These are phyloP conservation scores for Triangularia setosa DNA, from an alignment of 2,329 filamentous ascomycete genomes.

Conservation along the genomic window DNA sequence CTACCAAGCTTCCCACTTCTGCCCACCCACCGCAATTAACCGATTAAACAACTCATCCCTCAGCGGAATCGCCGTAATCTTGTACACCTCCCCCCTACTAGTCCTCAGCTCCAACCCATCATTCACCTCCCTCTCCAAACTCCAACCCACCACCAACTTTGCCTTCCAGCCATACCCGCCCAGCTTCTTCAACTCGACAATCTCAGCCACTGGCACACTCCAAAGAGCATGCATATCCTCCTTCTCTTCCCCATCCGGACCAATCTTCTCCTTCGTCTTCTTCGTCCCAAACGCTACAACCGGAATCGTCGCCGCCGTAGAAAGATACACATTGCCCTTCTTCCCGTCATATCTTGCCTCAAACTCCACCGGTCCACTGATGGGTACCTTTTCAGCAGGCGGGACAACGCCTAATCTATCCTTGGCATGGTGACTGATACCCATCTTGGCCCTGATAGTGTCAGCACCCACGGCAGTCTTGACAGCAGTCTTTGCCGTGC, in stretches of 20 bases:
- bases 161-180: slow-evolving; percentile 83
- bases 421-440: slow-evolving; percentile 55
- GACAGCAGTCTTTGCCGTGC: slow-evolving; percentile 67
- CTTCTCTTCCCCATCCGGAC: slow-evolving; percentile 47
- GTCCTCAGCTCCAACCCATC: slow-evolving; percentile 69
- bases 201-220: slow-evolving; percentile 66
- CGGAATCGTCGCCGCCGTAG: slow-evolving; percentile 61
- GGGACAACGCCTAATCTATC: slow-evolving; percentile 69
- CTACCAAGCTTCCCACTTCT: slow-evolving; percentile 80
- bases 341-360: slow-evolving; percentile 65
- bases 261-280: slow-evolving; percentile 52
- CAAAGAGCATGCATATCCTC: slow-evolving; percentile 59
- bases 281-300: slow-evolving; percentile 63
- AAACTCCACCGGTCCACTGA: slow-evolving; percentile 71
- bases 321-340: slow-evolving; percentile 69
- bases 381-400: slow-evolving; percentile 39
- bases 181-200: slow-evolving; percentile 71
- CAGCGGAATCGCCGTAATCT: slow-evolving; percentile 67
- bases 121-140: slow-evolving; percentile 66
- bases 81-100: slow-evolving; percentile 50
- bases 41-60: slow-evolving; percentile 80
- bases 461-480: slow-evolving; percentile 69
- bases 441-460: slow-evolving; percentile 62
- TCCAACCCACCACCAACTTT: slow-evolving; percentile 78
- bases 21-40: slow-evolving; percentile 64